Evolutionary conservation across 345 rosid species (phyloP), one percentile per base, ranked within the genome.

Genomic region (Melaleuca quinquenervia): DNA sequence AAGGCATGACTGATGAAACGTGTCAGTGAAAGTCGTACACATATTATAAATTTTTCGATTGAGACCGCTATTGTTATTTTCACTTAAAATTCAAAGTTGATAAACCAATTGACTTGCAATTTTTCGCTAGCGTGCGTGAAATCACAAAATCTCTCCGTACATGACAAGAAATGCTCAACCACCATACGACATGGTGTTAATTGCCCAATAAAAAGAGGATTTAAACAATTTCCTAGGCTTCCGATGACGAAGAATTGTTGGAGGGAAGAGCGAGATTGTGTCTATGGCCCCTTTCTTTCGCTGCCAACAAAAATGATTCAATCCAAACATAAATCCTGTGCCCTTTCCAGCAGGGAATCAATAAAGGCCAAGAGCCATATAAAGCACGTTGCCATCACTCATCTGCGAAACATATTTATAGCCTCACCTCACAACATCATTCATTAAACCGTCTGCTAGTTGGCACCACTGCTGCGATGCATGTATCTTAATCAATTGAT

Each of bases 1-100:
- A n/a, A n/a, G n/a, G n/a, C n/a, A n/a, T 4, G 1, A 62, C 41
- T 62, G 27, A 27, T 21, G 14, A 8, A 62, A 18, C 5, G 15
- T 51, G 16, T 0, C 5, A 13, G 13, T 14, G 15, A 51, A 51
- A 1, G 15, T 51, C 52, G 13, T 6, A 1, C 52, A 27, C 10
- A 1, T 27, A 16, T 14, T 60, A 0, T 32, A 2, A 27, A n/a
- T n/a, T 2, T 6, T 27, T n/a, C 0, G 18, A n/a, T n/a, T 13
- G 12, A 1, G n/a, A n/a, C 0, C 41, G 41, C n/a, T 5, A 24
- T 0, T 22, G 24, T 0, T 11, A 14, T 13, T 0, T 56, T 26
- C 15, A 3, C 14, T 56, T 0, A 5, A 56, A 56, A 56, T 56
- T 0, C 3, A 26, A 11, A 58, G 32, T 11, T 58, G 2, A 0